phyloP scores from a whole-genome alignment of 108 stramenopile species.

The Nitzschia sp. region DNA sequence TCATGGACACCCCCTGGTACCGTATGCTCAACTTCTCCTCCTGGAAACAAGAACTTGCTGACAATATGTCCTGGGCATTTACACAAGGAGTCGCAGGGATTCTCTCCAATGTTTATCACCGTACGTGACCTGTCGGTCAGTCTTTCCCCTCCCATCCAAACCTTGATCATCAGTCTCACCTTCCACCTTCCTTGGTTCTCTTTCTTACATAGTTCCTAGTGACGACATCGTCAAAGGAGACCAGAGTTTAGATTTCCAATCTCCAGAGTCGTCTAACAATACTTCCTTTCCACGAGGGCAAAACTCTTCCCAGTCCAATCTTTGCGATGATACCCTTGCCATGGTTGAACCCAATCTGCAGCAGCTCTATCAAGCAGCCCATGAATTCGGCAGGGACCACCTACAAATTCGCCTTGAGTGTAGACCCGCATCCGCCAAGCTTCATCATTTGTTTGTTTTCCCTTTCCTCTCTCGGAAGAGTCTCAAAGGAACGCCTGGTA shows the following conservation, averaged over 20 bases:
- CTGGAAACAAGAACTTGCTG: constrained; percentile 28
- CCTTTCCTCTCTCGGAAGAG: constrained; percentile 28
- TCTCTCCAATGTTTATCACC: constrained; percentile 21
- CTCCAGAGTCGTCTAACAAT: neutral
- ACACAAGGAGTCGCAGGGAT: constrained; percentile 15
- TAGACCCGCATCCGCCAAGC: constrained; percentile 4
- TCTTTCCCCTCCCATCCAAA: no score
- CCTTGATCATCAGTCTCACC: no score
- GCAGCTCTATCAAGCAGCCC: constrained; percentile 18
- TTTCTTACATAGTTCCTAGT: neutral
- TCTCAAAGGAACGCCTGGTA: constrained; percentile 8
- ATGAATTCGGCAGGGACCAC: constrained; percentile 27
- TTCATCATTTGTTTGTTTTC: constrained; percentile 31
- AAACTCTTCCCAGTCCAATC: no score
- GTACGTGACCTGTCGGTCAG: neutral
- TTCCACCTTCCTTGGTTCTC: neutral
- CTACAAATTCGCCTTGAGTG: constrained; percentile 22
- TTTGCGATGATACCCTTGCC: constrained; percentile 2
- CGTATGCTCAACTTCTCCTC: constrained; percentile 22
- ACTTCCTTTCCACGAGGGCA: no score
- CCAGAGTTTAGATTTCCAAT: neutral
- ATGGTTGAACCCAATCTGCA: constrained; percentile 27
- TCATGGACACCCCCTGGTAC: constrained; percentile 19
- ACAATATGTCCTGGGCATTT: constrained; percentile 30
- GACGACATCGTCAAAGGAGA: neutral